Evolutionary conservation across 768 basidiomycete genomes (phyloP).

Genomic region (Ramaria rubella): DNA sequence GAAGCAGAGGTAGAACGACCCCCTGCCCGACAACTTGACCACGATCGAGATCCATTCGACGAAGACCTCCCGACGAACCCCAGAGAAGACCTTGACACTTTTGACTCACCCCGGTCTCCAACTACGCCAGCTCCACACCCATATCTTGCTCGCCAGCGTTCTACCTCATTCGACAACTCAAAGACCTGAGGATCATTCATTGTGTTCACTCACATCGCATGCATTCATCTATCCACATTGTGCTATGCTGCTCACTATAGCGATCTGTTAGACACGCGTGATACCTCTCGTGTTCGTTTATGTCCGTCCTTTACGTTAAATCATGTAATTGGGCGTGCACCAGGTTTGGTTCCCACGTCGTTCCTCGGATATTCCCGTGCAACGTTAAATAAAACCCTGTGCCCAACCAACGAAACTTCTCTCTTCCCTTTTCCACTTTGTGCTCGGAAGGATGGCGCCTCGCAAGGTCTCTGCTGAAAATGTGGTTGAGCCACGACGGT

Average conservation of each 20-base stretch:
- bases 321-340: not conserved
- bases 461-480: conserved; percentile 23
- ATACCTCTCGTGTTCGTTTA: not conserved
- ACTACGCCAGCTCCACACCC: conserved; percentile 38
- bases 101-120: conserved; percentile 4
- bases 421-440: not conserved
- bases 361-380: not conserved
- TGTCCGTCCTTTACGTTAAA: not conserved
- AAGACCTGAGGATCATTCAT: not conserved
- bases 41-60: conserved; percentile 42
- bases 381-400: not conserved
- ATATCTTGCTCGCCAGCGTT: conserved; percentile 53
- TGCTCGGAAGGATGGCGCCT: conserved; percentile 5
- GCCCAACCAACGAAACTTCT: not conserved
- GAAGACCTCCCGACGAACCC: not conserved
- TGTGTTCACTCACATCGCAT: not conserved
- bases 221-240: not conserved
- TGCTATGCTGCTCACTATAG: not conserved
- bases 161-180: conserved; percentile 16
- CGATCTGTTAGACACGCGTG: not conserved
- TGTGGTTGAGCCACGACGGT: conserved; percentile 44
- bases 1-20: conserved; percentile 84
- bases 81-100: not conserved
- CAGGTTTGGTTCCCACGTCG: not conserved
- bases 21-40: conserved; percentile 56